phyloP scores from a whole-genome alignment of 192 early-diverging fungal genomes.

The Lobosporangium transversale region DNA sequence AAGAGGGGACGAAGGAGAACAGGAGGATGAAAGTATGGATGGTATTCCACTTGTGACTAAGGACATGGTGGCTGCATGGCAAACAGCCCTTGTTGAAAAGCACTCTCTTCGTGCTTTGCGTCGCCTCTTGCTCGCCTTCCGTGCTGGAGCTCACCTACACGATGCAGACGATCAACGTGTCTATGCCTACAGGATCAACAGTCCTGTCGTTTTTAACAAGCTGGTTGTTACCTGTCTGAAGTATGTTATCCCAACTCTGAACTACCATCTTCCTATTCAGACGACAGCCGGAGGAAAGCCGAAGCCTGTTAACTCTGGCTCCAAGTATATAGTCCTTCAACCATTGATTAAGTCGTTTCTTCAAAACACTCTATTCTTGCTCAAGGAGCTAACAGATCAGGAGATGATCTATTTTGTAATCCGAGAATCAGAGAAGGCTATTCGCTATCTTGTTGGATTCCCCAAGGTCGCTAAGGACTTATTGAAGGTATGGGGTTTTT shows the following conservation, averaged over 20 bases:
- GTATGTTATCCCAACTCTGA: conserved; percentile 73
- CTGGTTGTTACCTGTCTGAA: conserved; percentile 80
- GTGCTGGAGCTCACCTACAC: conserved; percentile 80
- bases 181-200: conserved; percentile 78
- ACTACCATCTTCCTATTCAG: conserved; percentile 67
- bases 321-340: conserved; percentile 79
- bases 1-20: too few relatives aligned
- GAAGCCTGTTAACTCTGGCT: conserved; percentile 50
- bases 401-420: conserved; percentile 87
- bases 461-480: conserved; percentile 83
- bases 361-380: conserved; percentile 74
- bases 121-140: conserved; percentile 85
- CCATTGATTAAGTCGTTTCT: conserved; percentile 88
- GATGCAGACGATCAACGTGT: conserved; percentile 66
- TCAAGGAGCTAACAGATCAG: conserved; percentile 84
- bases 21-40: conserved; percentile 54
- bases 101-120: conserved; percentile 76
- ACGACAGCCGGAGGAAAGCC: conserved; percentile 36
- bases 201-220: conserved; percentile 79
- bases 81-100: conserved; percentile 62
- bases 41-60: conserved; percentile 68
- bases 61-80: conserved; percentile 82
- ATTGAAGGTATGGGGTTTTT: conserved; percentile 67
- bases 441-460: conserved; percentile 85
- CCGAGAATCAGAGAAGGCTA: conserved; percentile 79